These are phyloP conservation scores for Cordyceps militaris DNA, from an alignment of 2,329 filamentous ascomycete genomes.

Conservation along the genomic window DNA sequence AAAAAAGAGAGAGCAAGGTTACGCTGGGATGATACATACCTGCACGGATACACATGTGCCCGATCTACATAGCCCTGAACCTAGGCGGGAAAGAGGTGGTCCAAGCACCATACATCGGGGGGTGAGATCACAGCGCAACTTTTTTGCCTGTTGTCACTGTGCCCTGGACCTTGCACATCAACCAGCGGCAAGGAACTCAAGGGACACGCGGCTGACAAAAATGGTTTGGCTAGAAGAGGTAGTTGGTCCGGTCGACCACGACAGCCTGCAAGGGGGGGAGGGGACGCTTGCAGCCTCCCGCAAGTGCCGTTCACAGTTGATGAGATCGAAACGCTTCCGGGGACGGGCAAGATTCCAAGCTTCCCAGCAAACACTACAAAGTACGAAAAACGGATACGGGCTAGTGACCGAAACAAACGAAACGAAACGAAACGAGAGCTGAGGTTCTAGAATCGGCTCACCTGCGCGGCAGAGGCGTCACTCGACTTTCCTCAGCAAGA, in stretches of 20 bases:
- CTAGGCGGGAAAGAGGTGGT: too few relatives aligned
- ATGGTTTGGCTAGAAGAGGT: background rate
- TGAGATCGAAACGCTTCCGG: background rate
- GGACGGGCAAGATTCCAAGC: background rate
- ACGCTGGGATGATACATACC: background rate
- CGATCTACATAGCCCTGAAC: background rate
- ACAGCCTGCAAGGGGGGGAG: background rate
- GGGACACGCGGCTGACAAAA: background rate
- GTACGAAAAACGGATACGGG: too few relatives aligned
- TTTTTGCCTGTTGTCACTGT: too few relatives aligned
- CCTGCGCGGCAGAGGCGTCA: background rate
- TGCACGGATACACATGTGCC: too few relatives aligned
- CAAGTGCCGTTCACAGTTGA: background rate
- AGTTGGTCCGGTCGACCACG: background rate
- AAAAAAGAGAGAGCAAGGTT: background rate
- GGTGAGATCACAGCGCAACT: background rate
- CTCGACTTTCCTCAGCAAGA: background rate
- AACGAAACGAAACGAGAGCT: background rate
- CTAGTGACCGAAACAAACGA: background rate
- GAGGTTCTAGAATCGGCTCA: background rate
- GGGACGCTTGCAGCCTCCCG: background rate
- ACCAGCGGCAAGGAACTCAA: background rate
- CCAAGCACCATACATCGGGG: too few relatives aligned
- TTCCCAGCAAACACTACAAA: too few relatives aligned
- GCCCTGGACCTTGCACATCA: too few relatives aligned